These are phyloP conservation scores for Trichocomaceae sp. DNA, from an alignment of 2,329 filamentous ascomycete species.

Conservation along the genomic window DNA sequence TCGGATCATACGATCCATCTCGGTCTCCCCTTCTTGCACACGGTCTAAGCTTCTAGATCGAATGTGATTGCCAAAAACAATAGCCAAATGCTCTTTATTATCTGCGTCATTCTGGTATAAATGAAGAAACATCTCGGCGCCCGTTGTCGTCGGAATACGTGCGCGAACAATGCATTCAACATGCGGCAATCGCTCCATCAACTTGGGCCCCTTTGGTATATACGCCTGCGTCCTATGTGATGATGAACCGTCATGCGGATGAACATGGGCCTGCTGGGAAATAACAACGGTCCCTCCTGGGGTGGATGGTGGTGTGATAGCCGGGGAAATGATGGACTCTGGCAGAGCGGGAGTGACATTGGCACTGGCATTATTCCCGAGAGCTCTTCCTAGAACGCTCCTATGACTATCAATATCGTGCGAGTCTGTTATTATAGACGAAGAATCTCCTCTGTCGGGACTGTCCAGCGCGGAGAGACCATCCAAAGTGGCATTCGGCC, in stretches of 20 bases:
- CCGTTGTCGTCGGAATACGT: constrained; percentile 83
- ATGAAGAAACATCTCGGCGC: constrained; percentile 95
- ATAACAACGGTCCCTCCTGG: constrained; percentile 34
- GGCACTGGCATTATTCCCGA: constrained; percentile 14
- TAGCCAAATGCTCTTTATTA: constrained; percentile 92
- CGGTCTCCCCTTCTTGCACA: constrained; percentile 41
- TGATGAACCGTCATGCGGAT: constrained; percentile 21
- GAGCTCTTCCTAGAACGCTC: constrained; percentile 17
- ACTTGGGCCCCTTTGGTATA: constrained; percentile 55
- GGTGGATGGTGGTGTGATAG: constrained; percentile 43
- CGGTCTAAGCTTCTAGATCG: constrained; percentile 57
- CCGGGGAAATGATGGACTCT: constrained; percentile 49
- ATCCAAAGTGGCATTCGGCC: constrained; percentile 17
- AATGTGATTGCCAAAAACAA: constrained; percentile 88
- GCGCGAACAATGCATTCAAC: constrained; percentile 94
- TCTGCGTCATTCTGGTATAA: constrained; percentile 90
- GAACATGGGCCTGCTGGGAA: constrained; percentile 14
- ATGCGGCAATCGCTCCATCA: constrained; percentile 68
- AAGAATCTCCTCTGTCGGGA: constrained; percentile 1
- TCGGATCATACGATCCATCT: constrained; percentile 70
- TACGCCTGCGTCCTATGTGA: constrained; percentile 20
- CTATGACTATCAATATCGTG: constrained; percentile 16
- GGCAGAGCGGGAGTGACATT: constrained; percentile 41
- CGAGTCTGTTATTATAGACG: not conserved
- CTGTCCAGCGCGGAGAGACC: constrained; percentile 22